Evolutionary conservation across 2,329 filamentous ascomycete genomes (phyloP), one percentile per base, ranked within the genome.

Genomic region (Epichloe hybrida): DNA sequence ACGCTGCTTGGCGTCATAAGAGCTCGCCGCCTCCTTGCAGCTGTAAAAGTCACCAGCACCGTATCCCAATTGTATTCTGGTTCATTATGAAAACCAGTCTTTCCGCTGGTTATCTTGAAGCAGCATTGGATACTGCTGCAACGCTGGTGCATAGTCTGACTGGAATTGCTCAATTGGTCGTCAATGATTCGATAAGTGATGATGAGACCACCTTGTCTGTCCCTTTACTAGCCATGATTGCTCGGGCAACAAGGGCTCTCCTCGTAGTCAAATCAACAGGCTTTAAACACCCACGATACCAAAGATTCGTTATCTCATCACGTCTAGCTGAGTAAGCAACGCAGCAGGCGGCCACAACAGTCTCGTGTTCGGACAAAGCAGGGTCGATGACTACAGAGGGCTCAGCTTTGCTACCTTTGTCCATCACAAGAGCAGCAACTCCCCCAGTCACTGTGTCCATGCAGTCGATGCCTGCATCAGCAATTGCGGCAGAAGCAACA

Each of bases 381-480:
- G 90, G 89, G 64, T 97, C 91, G 46, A 95, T 70, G 23, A 95
- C 77, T 53, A 84, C 71, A 20, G 70, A 62, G 6, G 74, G 63
- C 36, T 60, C 54, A 20, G 62, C 62, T 21, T 62, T 58, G 27
- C 59, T 57, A 48, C 64, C 58, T 53, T 63, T 61, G 2, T 58
- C 55, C 56, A 66, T 64, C 13, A 93, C 82, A 46, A 95, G 67
- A 4, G 88, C 91, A 34, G 91, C 89, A 40, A 97, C 88, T 31
- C 93, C 93, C 93, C 90, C 93, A 34, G 86, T 80, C 17, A 96
- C 84, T 35, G 91, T 78, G 69, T 96, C 93, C 46, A 97, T 83
- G 63, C 89, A 96, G 64, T 98, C 93, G 54, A 98, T 96, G 8
- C 89, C 89, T 1, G 93, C 93, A 69, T 98, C 93, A 3, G 86